A percentile compares a stretch with the other conserved stretches of the same genome.
phyloP scores from a whole-genome alignment of 2,329 filamentous ascomycete genomes.

The Aureobasidium zeae region DNA sequence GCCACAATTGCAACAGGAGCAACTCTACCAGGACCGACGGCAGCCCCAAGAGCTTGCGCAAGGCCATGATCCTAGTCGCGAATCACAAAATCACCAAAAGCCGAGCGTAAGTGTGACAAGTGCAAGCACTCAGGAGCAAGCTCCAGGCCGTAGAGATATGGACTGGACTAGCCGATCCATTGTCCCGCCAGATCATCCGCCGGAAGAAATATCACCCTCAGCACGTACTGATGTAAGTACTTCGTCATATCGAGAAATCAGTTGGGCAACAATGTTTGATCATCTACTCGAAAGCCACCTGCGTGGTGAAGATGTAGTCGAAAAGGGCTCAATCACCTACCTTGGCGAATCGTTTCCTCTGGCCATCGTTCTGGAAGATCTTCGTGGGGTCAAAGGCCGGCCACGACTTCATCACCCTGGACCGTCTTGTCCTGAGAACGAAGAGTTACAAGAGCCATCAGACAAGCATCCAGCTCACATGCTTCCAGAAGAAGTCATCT shows the following conservation, averaged over 20 bases:
- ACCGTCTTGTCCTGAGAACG: background rate
- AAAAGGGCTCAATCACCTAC: constrained; percentile 10
- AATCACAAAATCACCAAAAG: too few relatives aligned
- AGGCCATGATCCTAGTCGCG: too few relatives aligned
- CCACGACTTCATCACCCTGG: constrained; percentile 11
- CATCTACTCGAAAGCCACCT: constrained; percentile 1
- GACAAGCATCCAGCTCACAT: constrained; percentile 16
- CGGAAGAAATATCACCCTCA: background rate
- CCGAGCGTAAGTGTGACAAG: too few relatives aligned
- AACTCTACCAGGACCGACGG: too few relatives aligned
- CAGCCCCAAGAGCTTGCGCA: too few relatives aligned
- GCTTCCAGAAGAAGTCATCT: constrained; percentile 14
- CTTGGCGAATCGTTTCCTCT: constrained; percentile 13
- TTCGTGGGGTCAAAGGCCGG: background rate
- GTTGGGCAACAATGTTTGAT: constrained; percentile 9
- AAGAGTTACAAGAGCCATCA: background rate
- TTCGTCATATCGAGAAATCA: constrained; percentile 2
- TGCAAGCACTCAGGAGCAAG: background rate
- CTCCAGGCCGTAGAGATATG: background rate
- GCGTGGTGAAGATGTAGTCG: background rate
- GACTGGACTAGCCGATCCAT: background rate
- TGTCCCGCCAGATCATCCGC: background rate
- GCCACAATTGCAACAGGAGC: too few relatives aligned
- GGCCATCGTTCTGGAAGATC: constrained; percentile 12
- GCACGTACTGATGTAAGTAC: background rate